These are phyloP conservation scores for Colletotrichum neosansevieriae DNA, from an alignment of 2,329 filamentous ascomycete genomes.

Conservation along the genomic window DNA sequence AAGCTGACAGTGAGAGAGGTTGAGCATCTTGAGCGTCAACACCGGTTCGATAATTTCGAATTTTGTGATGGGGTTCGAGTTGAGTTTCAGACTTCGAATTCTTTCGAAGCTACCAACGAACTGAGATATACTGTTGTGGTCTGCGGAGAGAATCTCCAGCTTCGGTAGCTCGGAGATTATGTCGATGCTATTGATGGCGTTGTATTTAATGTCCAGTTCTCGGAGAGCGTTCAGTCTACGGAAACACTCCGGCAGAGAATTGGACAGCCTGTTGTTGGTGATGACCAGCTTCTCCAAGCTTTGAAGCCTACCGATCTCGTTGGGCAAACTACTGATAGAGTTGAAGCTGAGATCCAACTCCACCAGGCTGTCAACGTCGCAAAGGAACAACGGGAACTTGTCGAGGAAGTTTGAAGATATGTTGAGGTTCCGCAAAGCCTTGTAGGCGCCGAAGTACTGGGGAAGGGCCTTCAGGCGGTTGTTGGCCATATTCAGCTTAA, in stretches of 20 bases:
- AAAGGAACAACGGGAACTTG: slow-evolving; percentile 86
- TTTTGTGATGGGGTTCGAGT: slow-evolving; percentile 94
- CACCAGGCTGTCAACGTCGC: slow-evolving; percentile 83
- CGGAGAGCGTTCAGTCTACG: slow-evolving; percentile 81
- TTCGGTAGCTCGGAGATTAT: slow-evolving; percentile 86
- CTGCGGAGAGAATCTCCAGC: slow-evolving; percentile 87
- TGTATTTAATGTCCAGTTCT: slow-evolving; percentile 95
- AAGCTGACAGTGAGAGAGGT: slow-evolving; percentile 90
- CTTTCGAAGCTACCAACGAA: slow-evolving; percentile 91
- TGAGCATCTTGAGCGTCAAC: slow-evolving; percentile 86
- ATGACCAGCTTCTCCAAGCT: slow-evolving; percentile 91
- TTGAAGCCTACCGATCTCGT: slow-evolving; percentile 80
- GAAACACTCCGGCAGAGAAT: slow-evolving; percentile 80
- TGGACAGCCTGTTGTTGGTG: slow-evolving; percentile 90
- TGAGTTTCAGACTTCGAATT: slow-evolving; percentile 86
- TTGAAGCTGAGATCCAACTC: slow-evolving; percentile 99
- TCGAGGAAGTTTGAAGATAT: slow-evolving; percentile 93
- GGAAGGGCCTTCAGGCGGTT: slow-evolving; percentile 87
- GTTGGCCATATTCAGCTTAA: slow-evolving; percentile 94
- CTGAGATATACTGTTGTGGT: slow-evolving; percentile 91
- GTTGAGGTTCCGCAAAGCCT: slow-evolving; percentile 83
- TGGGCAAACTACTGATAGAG: slow-evolving; percentile 81
- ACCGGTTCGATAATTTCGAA: slow-evolving; percentile 85
- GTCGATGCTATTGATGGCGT: slow-evolving; percentile 88
- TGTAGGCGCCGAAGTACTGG: slow-evolving; percentile 84